phyloP scores from a whole-genome alignment of 2,329 filamentous ascomycete genomes.

The Ophiostoma australiae region DNA sequence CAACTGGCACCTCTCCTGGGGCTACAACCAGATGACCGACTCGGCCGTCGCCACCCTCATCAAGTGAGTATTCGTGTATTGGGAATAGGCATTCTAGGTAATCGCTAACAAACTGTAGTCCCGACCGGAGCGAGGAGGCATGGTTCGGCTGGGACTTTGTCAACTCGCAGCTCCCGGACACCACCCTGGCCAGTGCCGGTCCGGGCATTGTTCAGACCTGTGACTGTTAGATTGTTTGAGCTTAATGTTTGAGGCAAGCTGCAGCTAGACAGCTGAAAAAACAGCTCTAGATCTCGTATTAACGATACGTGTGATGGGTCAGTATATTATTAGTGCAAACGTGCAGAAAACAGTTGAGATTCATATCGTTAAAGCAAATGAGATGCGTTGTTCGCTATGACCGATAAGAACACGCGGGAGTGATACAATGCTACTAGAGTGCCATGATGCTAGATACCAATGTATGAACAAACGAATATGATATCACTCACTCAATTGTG shows the following conservation, averaged over 20 bases:
- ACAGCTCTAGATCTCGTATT: background rate
- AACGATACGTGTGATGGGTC: background rate
- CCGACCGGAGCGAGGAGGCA: slow-evolving; percentile 24
- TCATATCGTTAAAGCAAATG: background rate
- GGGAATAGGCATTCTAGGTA: background rate
- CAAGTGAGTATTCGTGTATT: slow-evolving; percentile 30
- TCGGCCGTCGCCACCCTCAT: slow-evolving; percentile 33
- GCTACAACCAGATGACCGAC: slow-evolving; percentile 32
- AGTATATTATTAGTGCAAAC: background rate
- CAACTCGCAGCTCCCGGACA: slow-evolving; percentile 22
- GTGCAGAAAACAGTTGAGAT: background rate
- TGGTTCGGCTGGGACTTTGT: slow-evolving; percentile 30
- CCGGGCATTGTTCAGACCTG: slow-evolving; percentile 25
- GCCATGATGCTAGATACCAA: no score
- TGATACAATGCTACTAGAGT: no score
- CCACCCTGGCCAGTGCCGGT: slow-evolving; percentile 19
- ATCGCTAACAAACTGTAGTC: slow-evolving; percentile 20
- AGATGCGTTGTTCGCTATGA: background rate
- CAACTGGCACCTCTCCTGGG: slow-evolving; percentile 35
- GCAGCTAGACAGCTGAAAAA: background rate
- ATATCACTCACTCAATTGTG: no score
- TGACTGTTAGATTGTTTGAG: slow-evolving; percentile 18
- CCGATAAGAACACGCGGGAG: no score
- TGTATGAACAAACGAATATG: no score
- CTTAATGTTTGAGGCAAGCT: background rate